Evolutionary conservation across 352 stramenopile species (phyloP).

Genomic region (Globisporangium paddicum): DNA sequence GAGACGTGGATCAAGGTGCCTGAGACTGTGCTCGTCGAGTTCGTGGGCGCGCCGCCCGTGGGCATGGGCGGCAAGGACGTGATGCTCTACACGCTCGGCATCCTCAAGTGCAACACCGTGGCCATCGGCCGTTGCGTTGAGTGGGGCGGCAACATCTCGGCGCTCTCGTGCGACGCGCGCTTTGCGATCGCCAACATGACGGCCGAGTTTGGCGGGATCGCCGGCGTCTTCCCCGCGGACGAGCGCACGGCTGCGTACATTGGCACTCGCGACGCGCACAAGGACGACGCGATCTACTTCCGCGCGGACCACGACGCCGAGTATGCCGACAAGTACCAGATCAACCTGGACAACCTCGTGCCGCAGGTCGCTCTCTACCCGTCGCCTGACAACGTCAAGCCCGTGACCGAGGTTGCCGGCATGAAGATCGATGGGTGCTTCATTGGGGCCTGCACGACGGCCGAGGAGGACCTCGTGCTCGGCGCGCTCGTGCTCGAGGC

Average conservation of each 20-base stretch:
- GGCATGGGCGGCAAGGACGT: conserved; percentile 85
- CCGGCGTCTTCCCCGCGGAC: conserved; percentile 77
- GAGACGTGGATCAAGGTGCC: conserved; percentile 88
- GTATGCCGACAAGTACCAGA: conserved; percentile 75
- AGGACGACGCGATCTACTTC: conserved; percentile 79
- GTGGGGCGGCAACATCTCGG: conserved; percentile 75
- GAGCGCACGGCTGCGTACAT: conserved; percentile 78
- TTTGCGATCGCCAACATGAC: conserved; percentile 88
- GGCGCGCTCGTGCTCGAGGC: conserved; percentile 73
- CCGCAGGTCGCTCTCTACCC: conserved; percentile 77
- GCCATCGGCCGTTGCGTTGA: conserved; percentile 73
- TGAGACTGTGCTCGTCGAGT: conserved; percentile 83
- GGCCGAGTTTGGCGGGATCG: conserved; percentile 82
- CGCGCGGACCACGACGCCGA: conserved; percentile 64
- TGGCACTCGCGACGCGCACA: conserved; percentile 63
- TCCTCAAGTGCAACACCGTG: conserved; percentile 87
- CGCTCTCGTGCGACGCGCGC: conserved; percentile 73
- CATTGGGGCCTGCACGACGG: conserved; percentile 80
- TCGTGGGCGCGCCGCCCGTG: conserved; percentile 56
- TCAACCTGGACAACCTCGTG: conserved; percentile 61
- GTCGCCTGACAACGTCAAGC: conserved; percentile 76
- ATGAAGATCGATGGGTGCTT: conserved; percentile 86
- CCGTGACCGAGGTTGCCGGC: conserved; percentile 53
- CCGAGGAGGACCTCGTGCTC: conserved; percentile 78
- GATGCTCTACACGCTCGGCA: conserved; percentile 80